Percentiles rank a stretch among this genome's conserved stretches.
Evolutionary conservation across 148 eudicot species (phyloP).

Genomic region (Spergularia bocconei): DNA sequence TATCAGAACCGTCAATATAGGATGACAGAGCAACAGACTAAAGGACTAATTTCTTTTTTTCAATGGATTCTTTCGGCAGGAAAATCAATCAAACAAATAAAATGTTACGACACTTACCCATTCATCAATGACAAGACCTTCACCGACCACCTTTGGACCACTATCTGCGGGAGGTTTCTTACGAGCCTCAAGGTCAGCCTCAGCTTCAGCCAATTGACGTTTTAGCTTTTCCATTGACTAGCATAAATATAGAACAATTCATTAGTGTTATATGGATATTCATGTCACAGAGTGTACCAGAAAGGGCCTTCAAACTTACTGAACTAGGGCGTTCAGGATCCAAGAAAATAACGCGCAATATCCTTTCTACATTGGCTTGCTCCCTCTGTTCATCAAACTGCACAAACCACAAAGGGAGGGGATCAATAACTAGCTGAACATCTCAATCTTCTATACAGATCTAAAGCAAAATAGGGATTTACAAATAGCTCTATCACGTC

Average conservation of each 20-base stretch:
- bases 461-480: not conserved
- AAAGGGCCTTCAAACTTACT: slow-evolving; percentile 39
- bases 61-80: not conserved
- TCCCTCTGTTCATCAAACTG: slow-evolving; percentile 72
- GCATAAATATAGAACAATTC: not conserved
- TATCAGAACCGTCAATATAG: not conserved
- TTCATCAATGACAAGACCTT: slow-evolving; percentile 90
- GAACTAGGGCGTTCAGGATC: slow-evolving; percentile 57
- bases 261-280: not conserved
- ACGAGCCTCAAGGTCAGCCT: slow-evolving; percentile 61
- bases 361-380: slow-evolving; percentile 52
- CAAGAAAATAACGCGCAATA: slow-evolving; percentile 60
- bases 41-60: not conserved
- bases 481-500: too few relatives aligned
- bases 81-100: not conserved
- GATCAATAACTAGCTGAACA: not conserved
- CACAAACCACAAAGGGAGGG: not conserved
- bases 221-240: slow-evolving; percentile 78
- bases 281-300: not conserved
- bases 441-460: not conserved
- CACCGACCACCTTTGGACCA: slow-evolving; percentile 60
- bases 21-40: too few relatives aligned
- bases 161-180: slow-evolving; percentile 72
- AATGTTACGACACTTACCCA: slow-evolving; percentile 50
- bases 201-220: slow-evolving; percentile 79